Base-by-base conservation (phyloP, 169 alveolate genomes). In the Cryptosporidium parvum region DNA sequence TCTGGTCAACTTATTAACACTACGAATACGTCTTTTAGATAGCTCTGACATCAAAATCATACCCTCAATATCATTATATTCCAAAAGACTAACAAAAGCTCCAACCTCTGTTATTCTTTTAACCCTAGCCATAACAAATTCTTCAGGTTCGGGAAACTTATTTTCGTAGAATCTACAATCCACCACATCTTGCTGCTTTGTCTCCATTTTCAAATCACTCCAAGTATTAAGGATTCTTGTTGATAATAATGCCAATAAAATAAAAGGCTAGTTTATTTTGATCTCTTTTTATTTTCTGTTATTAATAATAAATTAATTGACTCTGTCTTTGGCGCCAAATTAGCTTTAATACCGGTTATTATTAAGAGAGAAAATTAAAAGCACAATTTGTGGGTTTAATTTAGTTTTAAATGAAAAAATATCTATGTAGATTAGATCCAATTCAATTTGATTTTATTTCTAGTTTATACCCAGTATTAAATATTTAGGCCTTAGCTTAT, bases 11-110 rank as follows among this genome's bases (percentile, higher is more conserved):
- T 94, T 95, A 85, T 93, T 94, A 65, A 95, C 95, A 93, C 96
- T 93, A 69, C 98, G 94, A 69, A 97, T 96, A 65, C 99, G 95
- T 85, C 98, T 94, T 92, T 97, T 96, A 29, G 99, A 96, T 33
- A 97, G 94, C 94, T 98, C 99, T 33, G 97, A 93, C 92, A 97
- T 94, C 75, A 97, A 94, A 52, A 98, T 95, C 97, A 98, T 93
- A 62, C 98, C 99, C 84, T 97, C 98, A 85, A 97, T 96, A 69
- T 97, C 97, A 94, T 97, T 97, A 93, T 98, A 98, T 92, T 98
- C 99, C 67, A 97, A 92, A n/a, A 98, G 95, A 68, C 97, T 94
- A 75, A 98, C 99, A 91, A 97, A 97, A 1, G 99, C 99, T 33
- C 99, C 99, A 91, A 95, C 96, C 86, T 96, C 98, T 51, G 96